Conservation (phyloP, 2,329 filamentous ascomycete genomes). For the Cercospora zeina region DNA sequence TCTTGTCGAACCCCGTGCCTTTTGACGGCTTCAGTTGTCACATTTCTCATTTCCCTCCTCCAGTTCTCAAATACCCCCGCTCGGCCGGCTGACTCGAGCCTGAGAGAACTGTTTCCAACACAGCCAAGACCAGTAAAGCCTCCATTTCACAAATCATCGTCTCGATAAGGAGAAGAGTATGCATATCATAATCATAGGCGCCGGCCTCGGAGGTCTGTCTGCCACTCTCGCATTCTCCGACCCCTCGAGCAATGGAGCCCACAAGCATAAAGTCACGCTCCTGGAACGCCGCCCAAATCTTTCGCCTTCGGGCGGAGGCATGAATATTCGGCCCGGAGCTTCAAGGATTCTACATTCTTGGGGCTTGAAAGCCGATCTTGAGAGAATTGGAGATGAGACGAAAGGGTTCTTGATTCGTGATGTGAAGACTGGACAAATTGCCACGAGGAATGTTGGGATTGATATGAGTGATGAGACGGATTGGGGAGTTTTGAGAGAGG, state of each 20-base stretch:
- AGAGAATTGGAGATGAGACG: constrained; percentile 15
- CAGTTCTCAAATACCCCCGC: not conserved
- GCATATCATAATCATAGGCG: constrained; percentile 30
- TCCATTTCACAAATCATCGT: not conserved
- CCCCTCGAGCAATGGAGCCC: constrained; percentile 9
- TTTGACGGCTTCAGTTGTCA: not conserved
- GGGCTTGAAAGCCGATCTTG: constrained; percentile 17
- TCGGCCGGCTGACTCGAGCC: not conserved
- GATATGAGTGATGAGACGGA: constrained; percentile 9
- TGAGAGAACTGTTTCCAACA: not conserved
- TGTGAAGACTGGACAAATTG: constrained; percentile 16
- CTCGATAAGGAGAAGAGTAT: not conserved
- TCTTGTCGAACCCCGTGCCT: not conserved
- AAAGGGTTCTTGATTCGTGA: constrained; percentile 11
- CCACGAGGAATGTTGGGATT: constrained; percentile 8
- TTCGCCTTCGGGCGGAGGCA: constrained; percentile 19
- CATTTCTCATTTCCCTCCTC: not conserved
- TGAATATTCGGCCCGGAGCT: constrained; percentile 23
- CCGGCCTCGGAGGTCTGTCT: constrained; percentile 27
- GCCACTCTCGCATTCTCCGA: constrained; percentile 30
- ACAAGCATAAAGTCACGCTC: constrained; percentile 31
- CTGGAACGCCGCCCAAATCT: constrained; percentile 22
- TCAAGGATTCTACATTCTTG: constrained; percentile 21
- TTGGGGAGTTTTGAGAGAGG: constrained; percentile 16
- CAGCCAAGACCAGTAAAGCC: not conserved